phyloP scores from a whole-genome alignment of 208 protist genomes.

The Porcisia deanei region DNA sequence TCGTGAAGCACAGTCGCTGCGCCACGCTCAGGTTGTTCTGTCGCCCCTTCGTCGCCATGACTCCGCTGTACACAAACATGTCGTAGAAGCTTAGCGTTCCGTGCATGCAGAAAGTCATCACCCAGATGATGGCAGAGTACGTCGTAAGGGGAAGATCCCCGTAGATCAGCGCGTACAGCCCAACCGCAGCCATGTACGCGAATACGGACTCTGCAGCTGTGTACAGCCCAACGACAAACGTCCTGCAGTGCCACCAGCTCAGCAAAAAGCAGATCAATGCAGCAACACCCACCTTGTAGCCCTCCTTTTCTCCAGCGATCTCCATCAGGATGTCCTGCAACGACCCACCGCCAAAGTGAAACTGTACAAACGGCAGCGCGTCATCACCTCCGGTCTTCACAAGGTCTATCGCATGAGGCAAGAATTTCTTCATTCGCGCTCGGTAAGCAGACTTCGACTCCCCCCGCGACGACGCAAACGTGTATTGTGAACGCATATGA shows the following conservation, averaged over 20 bases:
- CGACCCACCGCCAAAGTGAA: conserved; percentile 37
- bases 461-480: conserved; percentile 26
- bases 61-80: conserved; percentile 58
- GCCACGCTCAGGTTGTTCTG: conserved; percentile 62
- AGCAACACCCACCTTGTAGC: conserved; percentile 45
- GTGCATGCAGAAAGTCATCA: conserved; percentile 62
- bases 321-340: conserved; percentile 35
- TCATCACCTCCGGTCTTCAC: conserved; percentile 12
- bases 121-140: conserved; percentile 44
- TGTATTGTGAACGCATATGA: conserved; percentile 39
- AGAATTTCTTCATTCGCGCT: conserved; percentile 16
- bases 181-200: conserved; percentile 43
- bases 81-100: conserved; percentile 67
- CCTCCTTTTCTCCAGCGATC: conserved; percentile 24
- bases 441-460: conserved; percentile 10
- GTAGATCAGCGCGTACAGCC: conserved; percentile 47
- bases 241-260: conserved; percentile 40
- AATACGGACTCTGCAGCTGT: conserved; percentile 32
- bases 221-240: conserved; percentile 45
- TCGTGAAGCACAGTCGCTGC: conserved; percentile 64
- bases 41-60: conserved; percentile 62
- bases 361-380: conserved; percentile 8
- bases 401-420: conserved; percentile 14
- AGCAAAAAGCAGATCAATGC: conserved; percentile 38
- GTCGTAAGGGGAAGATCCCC: conserved; percentile 41